phyloP scores from a whole-genome alignment of 1,284 basidiomycete species.

The Ustilago trichophora region DNA sequence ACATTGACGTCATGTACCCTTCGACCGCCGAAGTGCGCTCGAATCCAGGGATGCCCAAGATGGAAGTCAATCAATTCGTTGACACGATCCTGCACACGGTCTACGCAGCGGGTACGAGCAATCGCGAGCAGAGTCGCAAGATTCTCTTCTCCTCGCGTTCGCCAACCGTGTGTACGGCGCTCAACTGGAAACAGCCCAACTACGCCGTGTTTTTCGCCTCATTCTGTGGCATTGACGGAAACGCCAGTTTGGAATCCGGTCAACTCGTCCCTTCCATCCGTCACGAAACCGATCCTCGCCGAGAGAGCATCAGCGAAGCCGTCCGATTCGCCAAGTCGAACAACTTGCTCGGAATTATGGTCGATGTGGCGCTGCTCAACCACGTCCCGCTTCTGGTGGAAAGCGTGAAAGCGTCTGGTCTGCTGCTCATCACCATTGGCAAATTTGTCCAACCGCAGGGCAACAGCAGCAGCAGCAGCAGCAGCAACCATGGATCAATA shows the following conservation, averaged over 20 bases:
- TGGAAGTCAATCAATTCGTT: slow-evolving; percentile 63
- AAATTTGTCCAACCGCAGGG: too few species aligned
- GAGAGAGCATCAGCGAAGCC: slow-evolving; percentile 82
- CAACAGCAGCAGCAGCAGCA: too few species aligned
- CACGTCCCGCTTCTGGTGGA: slow-evolving; percentile 58
- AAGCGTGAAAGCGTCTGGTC: slow-evolving; percentile 59
- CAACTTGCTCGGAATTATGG: slow-evolving; percentile 90
- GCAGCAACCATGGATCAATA: too few species aligned
- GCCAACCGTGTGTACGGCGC: slow-evolving; percentile 71
- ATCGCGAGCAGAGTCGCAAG: slow-evolving; percentile 56
- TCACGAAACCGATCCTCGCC: slow-evolving; percentile 70
- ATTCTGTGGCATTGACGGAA: slow-evolving; percentile 77
- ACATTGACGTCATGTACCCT: slow-evolving; percentile 62
- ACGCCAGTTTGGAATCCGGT: slow-evolving; percentile 18
- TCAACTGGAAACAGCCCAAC: slow-evolving; percentile 99
- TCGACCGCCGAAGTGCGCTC: slow-evolving; percentile 55
- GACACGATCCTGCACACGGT: slow-evolving; percentile 64
- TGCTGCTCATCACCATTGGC: slow-evolving; percentile 63
- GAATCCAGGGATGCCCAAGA: slow-evolving; percentile 54
- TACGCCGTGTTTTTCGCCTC: slow-evolving; percentile 95
- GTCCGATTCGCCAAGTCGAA: slow-evolving; percentile 94
- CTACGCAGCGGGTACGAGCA: slow-evolving; percentile 58
- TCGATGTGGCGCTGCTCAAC: slow-evolving; percentile 76
- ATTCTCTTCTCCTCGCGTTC: slow-evolving; percentile 61
- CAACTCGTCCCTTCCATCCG: slow-evolving; percentile 66